phyloP scores from a whole-genome alignment of 352 stramenopile genomes.

The Phytophthora fragariae region DNA sequence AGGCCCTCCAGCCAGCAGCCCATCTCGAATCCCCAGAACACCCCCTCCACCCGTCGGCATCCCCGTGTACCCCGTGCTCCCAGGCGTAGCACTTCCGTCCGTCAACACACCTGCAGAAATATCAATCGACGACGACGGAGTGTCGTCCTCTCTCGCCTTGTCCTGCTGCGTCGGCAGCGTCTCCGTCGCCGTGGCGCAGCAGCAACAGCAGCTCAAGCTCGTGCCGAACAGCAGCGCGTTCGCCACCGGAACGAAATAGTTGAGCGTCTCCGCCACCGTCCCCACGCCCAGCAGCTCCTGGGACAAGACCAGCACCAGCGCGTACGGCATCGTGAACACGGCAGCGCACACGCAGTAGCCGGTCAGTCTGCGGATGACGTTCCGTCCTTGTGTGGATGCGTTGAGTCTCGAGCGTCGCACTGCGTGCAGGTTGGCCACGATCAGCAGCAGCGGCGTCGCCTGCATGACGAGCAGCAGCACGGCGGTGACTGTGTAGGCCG shows the following conservation, averaged over 20 bases:
- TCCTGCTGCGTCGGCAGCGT: constrained; percentile 11
- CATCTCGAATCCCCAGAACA: constrained; percentile 27
- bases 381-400: constrained; percentile 58
- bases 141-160: constrained; percentile 24
- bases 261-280: constrained; percentile 58
- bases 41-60: constrained; percentile 1
- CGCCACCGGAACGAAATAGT: constrained; percentile 62
- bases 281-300: constrained; percentile 41
- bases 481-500: constrained; percentile 57
- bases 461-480: constrained; percentile 58
- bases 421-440: constrained; percentile 58
- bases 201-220: constrained; percentile 65
- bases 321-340: constrained; percentile 62
- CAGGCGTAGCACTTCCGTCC: constrained; percentile 18
- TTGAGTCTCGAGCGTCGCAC: constrained; percentile 61
- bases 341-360: constrained; percentile 63
- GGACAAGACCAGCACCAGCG: constrained; percentile 48
- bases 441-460: constrained; percentile 46
- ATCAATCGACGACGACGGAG: constrained; percentile 37
- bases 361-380: constrained; percentile 63
- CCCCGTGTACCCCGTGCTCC: constrained; percentile 19
- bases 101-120: constrained; percentile 30
- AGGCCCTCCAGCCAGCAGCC: constrained; percentile 30
- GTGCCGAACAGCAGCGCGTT: constrained; percentile 78
- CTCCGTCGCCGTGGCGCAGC: constrained; percentile 30